phyloP scores from a whole-genome alignment of 371 early-diverging fungal species.

The Zychaea mexicana region DNA sequence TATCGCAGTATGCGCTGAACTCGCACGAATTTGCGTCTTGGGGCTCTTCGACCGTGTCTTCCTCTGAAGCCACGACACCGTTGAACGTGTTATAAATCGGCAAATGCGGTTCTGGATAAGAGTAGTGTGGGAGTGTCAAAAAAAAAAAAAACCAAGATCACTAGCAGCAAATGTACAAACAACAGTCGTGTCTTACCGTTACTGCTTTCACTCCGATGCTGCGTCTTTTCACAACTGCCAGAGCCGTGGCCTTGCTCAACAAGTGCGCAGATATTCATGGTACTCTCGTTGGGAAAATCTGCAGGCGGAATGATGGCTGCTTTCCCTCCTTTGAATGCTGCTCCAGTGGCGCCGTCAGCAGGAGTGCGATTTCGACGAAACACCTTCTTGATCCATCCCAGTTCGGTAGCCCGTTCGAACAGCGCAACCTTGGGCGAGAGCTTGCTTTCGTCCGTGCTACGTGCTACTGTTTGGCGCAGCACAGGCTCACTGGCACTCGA shows the following conservation, averaged over 20 bases:
- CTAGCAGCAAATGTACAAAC: no score
- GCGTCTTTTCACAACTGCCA: background rate
- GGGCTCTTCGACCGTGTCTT: background rate
- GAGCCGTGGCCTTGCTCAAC: background rate
- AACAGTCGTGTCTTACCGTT: no score
- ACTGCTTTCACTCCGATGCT: background rate
- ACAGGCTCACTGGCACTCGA: background rate
- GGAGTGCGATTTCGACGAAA: background rate
- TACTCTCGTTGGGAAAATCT: slow-evolving; percentile 3
- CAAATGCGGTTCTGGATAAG: background rate
- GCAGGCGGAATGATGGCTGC: slow-evolving; percentile 2
- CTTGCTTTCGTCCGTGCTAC: background rate
- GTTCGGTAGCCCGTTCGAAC: slow-evolving; percentile 1
- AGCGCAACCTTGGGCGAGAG: background rate
- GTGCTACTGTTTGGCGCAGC: background rate
- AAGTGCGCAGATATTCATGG: background rate
- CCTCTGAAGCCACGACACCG: background rate
- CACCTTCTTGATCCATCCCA: background rate
- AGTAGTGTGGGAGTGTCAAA: no score
- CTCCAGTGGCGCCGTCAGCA: background rate
- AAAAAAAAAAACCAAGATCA: no score
- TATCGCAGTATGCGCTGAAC: slow-evolving; percentile 3
- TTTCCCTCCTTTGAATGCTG: background rate
- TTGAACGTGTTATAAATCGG: background rate
- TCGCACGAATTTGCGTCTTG: background rate